Evolutionary conservation across 345 rosid species (phyloP), one percentile per base, ranked within the genome.

Genomic region (Passiflora organensis): DNA sequence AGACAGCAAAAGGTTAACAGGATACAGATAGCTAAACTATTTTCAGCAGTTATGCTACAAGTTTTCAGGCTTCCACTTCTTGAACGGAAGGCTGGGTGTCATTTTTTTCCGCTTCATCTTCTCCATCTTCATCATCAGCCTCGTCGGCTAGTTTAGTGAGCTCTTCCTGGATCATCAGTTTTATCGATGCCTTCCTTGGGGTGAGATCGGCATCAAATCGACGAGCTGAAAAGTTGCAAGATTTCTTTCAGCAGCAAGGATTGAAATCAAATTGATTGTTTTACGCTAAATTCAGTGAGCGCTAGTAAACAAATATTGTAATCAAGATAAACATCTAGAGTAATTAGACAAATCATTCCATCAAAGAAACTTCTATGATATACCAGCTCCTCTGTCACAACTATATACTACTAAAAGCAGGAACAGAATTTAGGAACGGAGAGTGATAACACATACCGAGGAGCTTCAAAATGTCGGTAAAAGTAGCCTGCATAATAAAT

Each of bases 121-220:
- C 93, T 18, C 70, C 95, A 0, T 74, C 88, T 6, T 82, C 94
- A 6, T 81, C 82, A 1, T 83, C 94, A 1, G 63, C 86, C 47
- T 80, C 96, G 11, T 85, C 87, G 4, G 95, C 96, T 67, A 91
- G 63, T 75, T 87, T 91, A 11, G 89, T 80, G 38, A 91, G 97
- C 78, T 91, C 97, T 17, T 80, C 91, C 64, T 87, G 97, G 59
- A 91, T 87, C 80, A 87, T 79, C 45, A 66, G 22, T 80, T 91
- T 91, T 72, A 91, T 80, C 3, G 79, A 71, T 42, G 95, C 67
- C 72, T 83, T 91, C 63, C 78, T 85, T 12, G 74, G 58, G n/a
- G 77, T 58, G 41, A 87, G 84, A 67, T 81, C 80, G 0, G 56
- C 56, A 1, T 68, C 64, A 39, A 75, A 90, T 59, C 34, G 74